Evolutionary conservation across 2,329 filamentous ascomycete species (phyloP), one percentile per base, ranked within the genome.

Genomic region (Ophiognomonia clavigignenti-juglandacearum): DNA sequence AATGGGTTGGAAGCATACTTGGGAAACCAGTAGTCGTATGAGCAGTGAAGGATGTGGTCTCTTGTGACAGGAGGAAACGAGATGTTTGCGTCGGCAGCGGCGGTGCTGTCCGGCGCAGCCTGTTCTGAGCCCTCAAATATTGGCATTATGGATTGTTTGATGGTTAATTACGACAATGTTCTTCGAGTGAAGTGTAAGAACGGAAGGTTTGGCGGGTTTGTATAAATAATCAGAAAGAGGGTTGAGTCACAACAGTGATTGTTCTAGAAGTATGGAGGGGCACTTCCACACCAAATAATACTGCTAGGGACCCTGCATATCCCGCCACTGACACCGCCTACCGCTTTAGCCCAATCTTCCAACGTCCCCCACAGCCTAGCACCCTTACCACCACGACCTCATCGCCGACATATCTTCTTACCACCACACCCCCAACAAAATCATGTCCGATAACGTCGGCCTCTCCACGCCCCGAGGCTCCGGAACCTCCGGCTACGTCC

Each of bases 381-480:
- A 34, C 7, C 29, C 29, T 35, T n/a, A n/a, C n/a, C n/a, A n/a
- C n/a, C n/a, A 14, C 31, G 9, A 24, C 14, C 24, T 24, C 26
- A 24, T 24, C 10, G 6, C 24, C 24, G n/a, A 26, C 24, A 26
- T 10, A 14, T 23, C 8, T 38, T 19, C 16, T 4, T 4, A 7
- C 7, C 9, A 8, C 4, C 14, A 24, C 24, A 9, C 16, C 8
- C 10, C 14, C n/a, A 22, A 3, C 24, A n/a, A 19, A 38, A 39
- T 27, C 58, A 97, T 97, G 93, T 93, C 91, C 51, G 90, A 93
- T 56, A 98, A 98, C 72, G 93, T 98, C 61, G 95, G 93, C 48
- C 88, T 98, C 59, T 83, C 86, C 48, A 98, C 93, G 4, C 93
- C 93, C 3, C 85, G 93, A 61, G 93, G 93, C 57, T 95, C 88